Evolutionary conservation across 2,329 filamentous ascomycete genomes (phyloP), one percentile per base, ranked within the genome.

Genomic region (Amauroascus verrucosus): DNA sequence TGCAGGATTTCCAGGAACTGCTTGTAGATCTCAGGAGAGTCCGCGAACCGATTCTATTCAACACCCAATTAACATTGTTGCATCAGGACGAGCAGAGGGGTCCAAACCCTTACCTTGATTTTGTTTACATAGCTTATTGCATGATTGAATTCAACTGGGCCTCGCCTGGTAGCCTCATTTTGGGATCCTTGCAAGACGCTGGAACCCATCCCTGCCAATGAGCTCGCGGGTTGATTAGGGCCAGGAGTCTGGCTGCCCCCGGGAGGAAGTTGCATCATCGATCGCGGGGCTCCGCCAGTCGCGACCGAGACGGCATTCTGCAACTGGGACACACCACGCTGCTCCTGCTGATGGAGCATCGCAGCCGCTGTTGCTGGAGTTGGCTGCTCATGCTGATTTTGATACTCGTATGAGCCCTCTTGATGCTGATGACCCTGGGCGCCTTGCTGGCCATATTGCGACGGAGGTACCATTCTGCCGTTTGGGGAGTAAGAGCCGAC

Each of bases 111-210:
- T 73, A 93, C 90, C 84, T 98, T 98, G 64, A 98, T 98, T 73
- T 98, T 98, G 67, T 98, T 98, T 52, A 98, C 93, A 64, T 98
- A 98, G 68, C 90, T 97, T 59, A 98, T 98, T 0, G 93, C 93
- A 71, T 98, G 93, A 67, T 98, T 98, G 70, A 98, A 98, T 66
- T 98, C 93, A 16, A 98, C 93, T 1, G 93, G 93, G 0, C 90
- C 91, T 53, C 90, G 82, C 65, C 93, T 94, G 69, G 94, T 90
- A 66, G 87, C 62, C 50, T 75, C 76, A 50, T 69, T 70, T 53
- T 74, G 71, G n/a, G 67, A 68, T 24, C 70, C 75, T 72, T 70
- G 78, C 72, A 68, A 79, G 72, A 71, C 84, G 70, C 70, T 80
- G 22, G 52, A 35, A 20, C 76, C 77, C 56, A 77, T 76, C 43